Evolutionary conservation across 352 stramenopile species (phyloP).

Genomic region (Lagenidium sp.): DNA sequence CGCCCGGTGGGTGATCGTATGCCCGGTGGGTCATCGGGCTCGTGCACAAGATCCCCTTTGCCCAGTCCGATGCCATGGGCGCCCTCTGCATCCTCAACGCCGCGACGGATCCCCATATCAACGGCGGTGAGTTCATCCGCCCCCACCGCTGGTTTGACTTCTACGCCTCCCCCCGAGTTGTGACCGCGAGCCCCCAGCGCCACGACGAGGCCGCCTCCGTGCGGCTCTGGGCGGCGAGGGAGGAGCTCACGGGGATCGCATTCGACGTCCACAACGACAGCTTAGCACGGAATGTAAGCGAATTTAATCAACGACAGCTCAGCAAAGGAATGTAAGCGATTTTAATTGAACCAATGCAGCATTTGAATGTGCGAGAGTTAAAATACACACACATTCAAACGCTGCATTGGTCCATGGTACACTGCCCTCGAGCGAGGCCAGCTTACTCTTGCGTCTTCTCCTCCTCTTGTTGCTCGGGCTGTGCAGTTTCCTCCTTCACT

Average conservation of each 20-base stretch:
- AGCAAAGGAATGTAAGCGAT: too few relatives aligned
- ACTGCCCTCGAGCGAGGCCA: too few relatives aligned
- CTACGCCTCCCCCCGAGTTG: conserved; percentile 43
- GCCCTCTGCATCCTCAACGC: conserved; percentile 45
- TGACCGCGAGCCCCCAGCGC: conserved; percentile 42
- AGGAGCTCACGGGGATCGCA: conserved; percentile 8
- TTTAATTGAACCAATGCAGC: too few relatives aligned
- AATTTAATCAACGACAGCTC: background rate
- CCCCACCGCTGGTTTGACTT: conserved; percentile 49
- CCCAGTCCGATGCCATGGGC: conserved; percentile 45
- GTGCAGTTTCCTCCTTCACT: background rate
- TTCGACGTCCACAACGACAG: conserved; percentile 4
- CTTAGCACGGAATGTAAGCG: background rate
- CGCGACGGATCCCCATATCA: conserved; percentile 31
- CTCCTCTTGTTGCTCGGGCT: too few relatives aligned
- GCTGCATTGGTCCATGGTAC: too few relatives aligned
- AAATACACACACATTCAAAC: too few relatives aligned
- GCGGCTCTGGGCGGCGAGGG: conserved; percentile 6
- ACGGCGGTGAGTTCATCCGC: conserved; percentile 41
- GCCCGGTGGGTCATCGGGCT: conserved; percentile 36
- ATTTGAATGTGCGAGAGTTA: too few relatives aligned
- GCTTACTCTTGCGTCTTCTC: conserved; percentile 1
- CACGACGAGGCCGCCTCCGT: conserved; percentile 8
- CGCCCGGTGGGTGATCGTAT: too few relatives aligned
- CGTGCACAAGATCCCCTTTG: conserved; percentile 50